Conservation (phyloP, 2,329 filamentous ascomycete species). For the Ilyonectria mors-panacis region DNA sequence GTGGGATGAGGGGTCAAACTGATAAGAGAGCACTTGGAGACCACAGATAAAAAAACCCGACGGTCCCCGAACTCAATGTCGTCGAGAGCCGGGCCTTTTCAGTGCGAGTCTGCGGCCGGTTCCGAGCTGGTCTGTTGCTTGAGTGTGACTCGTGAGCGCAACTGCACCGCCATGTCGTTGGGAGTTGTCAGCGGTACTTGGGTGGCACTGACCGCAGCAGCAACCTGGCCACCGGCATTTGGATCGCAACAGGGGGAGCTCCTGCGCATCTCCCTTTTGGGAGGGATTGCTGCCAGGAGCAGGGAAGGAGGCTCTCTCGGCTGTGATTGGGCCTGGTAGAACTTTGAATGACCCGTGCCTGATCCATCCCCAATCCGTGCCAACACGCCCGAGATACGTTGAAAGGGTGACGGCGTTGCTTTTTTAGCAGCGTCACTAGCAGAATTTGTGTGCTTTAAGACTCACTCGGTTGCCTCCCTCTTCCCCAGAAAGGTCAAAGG, state of each 20-base stretch:
- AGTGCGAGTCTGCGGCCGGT: not conserved
- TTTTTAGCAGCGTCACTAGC: not conserved
- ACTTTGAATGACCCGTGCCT: too few relatives aligned
- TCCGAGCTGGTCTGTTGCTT: not conserved
- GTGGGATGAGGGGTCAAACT: constrained; percentile 1
- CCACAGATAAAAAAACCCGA: constrained; percentile 15
- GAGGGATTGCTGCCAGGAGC: not conserved
- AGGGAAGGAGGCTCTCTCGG: not conserved
- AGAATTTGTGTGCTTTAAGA: not conserved
- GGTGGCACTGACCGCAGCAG: not conserved
- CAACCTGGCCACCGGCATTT: not conserved
- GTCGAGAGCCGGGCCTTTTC: not conserved
- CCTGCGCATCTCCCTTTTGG: not conserved
- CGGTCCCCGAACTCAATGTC: not conserved
- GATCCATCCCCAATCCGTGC: not conserved
- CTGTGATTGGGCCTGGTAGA: not conserved
- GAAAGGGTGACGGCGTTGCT: not conserved
- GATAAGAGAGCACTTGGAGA: constrained; percentile 15
- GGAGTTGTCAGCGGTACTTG: constrained; percentile 6
- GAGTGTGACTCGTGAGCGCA: not conserved
- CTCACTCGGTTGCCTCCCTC: not conserved
- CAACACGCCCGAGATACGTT: not conserved
- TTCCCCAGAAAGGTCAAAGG: not conserved
- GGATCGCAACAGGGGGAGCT: not conserved
- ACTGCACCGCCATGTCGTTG: not conserved